phyloP scores from a whole-genome alignment of 345 rosid genomes.

The Boechera retrofracta region DNA sequence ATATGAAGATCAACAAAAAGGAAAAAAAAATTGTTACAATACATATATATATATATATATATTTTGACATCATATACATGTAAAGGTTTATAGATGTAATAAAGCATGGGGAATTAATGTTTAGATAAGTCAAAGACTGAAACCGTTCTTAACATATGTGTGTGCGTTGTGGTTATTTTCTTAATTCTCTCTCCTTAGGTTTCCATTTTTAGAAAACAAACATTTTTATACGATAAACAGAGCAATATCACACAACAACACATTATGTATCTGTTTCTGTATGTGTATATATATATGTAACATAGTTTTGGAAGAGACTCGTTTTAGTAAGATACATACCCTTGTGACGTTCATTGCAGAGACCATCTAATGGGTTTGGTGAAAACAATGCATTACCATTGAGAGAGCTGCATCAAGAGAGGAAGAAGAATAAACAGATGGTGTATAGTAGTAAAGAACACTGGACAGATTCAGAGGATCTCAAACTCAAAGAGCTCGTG shows the following conservation, averaged over 20 bases:
- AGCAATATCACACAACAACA: not conserved
- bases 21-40: too few relatives aligned
- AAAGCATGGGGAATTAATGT: too few relatives aligned
- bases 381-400: not conserved
- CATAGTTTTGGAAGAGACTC: constrained; percentile 20
- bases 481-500: not conserved
- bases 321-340: constrained; percentile 32
- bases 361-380: constrained; percentile 11
- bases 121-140: too few relatives aligned
- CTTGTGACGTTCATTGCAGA: constrained; percentile 21
- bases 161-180: too few relatives aligned
- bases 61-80: too few relatives aligned
- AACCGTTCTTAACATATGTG: too few relatives aligned
- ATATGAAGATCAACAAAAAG: too few relatives aligned
- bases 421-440: not conserved
- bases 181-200: too few relatives aligned
- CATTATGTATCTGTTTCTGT: not conserved
- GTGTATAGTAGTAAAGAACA: too few relatives aligned
- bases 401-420: not conserved
- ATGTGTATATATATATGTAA: not conserved
- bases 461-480: not conserved
- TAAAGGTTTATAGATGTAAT: too few relatives aligned
- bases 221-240: not conserved
- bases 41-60: too few relatives aligned
- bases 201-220: too few relatives aligned